Base-by-base conservation (phyloP, 2,329 filamentous ascomycete species). In the Bipolaris gigantea region DNA sequence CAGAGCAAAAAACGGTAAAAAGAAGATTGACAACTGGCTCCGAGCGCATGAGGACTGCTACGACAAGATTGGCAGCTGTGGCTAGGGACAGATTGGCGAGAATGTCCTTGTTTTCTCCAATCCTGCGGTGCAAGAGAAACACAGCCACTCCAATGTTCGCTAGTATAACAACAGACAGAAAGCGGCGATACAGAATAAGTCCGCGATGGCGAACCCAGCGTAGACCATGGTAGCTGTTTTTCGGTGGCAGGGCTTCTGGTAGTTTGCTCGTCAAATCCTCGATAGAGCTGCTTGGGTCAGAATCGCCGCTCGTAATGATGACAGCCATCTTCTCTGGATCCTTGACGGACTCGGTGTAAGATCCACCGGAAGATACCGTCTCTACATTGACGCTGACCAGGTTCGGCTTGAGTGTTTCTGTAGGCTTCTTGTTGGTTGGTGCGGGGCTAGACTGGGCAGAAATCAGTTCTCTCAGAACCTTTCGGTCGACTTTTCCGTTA, bases 401-500 rank as follows among this genome's bases (percentile, higher is more conserved):
- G 30, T 19, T 4, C 11, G 30, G 6, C 9, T 34, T 30, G 6
- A 23, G 10, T 5, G 6, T 32, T 32, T 9, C 5, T 18, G 44
- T 19, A 21, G 34, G 3, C 21, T 19, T 11, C 11, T 7, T 34
- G 7, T 5, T 23, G 10, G 32, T 38, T 33, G 60, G 59, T 30
- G 60, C 56, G 13, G 51, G 32, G 18, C 36, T 41, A 5, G 13
- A 18, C 21, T 16, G 19, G 2, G 15, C 18, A 27, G 30, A 13
- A 43, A 56, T 54, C 18, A 78, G 59, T 15, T 65, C 62, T 9
- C 66, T 69, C 2, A 85, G 75, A 4, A 70, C 67, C 34, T 70
- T 73, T 73, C 82, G 83, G 67, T 85, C 79, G 39, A 83, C 77
- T 67, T 85, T 85, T 36, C 83, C 83, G 56, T 85, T 84, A 2